Evolutionary conservation across 805 yeast species (phyloP).

Genomic region (Helenozyma baotianmanensis): DNA sequence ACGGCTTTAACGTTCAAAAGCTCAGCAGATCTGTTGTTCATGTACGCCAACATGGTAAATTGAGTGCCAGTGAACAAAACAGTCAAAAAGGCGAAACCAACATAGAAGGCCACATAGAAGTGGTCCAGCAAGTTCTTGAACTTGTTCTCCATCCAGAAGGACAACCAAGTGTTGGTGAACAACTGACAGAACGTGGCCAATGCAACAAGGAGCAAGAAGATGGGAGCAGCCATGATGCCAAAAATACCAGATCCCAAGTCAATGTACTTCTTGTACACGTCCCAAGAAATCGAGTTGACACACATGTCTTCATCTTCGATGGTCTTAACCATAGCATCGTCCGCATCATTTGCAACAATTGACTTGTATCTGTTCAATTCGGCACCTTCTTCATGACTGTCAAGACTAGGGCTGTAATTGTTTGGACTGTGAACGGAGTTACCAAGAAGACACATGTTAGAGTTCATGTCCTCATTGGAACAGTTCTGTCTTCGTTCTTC

Average conservation of each 20-base stretch:
- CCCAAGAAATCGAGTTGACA: conserved; percentile 37
- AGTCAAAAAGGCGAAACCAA: conserved; percentile 32
- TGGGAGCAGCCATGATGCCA: conserved; percentile 29
- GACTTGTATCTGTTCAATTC: not conserved
- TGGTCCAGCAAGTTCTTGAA: conserved; percentile 24
- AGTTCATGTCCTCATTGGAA: conserved; percentile 5
- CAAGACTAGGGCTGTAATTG: not conserved
- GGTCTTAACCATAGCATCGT: conserved; percentile 21
- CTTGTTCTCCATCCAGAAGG: conserved; percentile 37
- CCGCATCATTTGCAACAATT: not conserved
- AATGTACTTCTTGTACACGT: conserved; percentile 34
- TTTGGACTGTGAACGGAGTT: not conserved
- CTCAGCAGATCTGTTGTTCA: conserved; percentile 36
- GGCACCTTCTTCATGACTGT: not conserved
- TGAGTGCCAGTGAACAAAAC: conserved; percentile 37
- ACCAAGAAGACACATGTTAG: conserved; percentile 8
- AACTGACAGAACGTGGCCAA: conserved; percentile 38
- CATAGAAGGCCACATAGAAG: conserved; percentile 33
- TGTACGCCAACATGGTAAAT: conserved; percentile 38
- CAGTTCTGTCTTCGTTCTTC: conserved; percentile 11
- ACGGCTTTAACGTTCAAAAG: conserved; percentile 35
- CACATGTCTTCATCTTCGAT: conserved; percentile 34
- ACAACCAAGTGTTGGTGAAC: conserved; percentile 44
- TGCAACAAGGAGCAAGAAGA: conserved; percentile 28
- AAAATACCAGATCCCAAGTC: conserved; percentile 35